Percentiles rank a stretch among this genome's conserved stretches.
phyloP scores from a whole-genome alignment of 192 early-diverging fungal genomes.

The Linnemannia hyalina region DNA sequence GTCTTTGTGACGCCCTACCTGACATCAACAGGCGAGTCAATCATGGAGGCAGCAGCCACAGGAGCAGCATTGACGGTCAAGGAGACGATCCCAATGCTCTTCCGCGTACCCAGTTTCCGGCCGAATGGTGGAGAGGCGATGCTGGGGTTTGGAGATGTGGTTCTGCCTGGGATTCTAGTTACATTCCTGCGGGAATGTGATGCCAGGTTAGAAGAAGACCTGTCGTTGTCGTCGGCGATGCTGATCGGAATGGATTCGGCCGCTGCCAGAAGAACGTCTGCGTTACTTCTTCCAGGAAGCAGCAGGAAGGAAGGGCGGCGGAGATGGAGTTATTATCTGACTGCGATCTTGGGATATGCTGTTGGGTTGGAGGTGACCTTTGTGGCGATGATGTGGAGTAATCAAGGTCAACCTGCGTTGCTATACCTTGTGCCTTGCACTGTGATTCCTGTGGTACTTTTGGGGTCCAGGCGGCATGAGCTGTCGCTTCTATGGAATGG shows the following conservation, averaged over 20 bases:
- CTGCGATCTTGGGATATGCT: conserved; percentile 47
- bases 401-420: conserved; percentile 54
- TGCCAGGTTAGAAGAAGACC: conserved; percentile 48
- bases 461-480: conserved; percentile 47
- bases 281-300: not conserved
- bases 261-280: not conserved
- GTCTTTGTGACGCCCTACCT: conserved; percentile 59
- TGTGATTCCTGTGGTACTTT: conserved; percentile 42
- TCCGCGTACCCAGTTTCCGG: conserved; percentile 47
- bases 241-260: not conserved
- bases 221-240: not conserved
- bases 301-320: conserved; percentile 1
- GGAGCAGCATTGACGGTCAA: conserved; percentile 57
- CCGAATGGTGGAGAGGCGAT: conserved; percentile 48
- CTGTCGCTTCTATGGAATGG: conserved; percentile 55
- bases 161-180: conserved; percentile 53
- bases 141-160: conserved; percentile 58
- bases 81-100: conserved; percentile 57
- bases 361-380: conserved; percentile 55
- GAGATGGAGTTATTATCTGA: conserved; percentile 56
- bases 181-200: conserved; percentile 54
- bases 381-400: conserved; percentile 59
- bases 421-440: conserved; percentile 56
- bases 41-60: conserved; percentile 60
- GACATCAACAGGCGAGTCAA: conserved; percentile 53